phyloP scores from a whole-genome alignment of 2,329 filamentous ascomycete genomes.

The Aspergillus spinulosporus region DNA sequence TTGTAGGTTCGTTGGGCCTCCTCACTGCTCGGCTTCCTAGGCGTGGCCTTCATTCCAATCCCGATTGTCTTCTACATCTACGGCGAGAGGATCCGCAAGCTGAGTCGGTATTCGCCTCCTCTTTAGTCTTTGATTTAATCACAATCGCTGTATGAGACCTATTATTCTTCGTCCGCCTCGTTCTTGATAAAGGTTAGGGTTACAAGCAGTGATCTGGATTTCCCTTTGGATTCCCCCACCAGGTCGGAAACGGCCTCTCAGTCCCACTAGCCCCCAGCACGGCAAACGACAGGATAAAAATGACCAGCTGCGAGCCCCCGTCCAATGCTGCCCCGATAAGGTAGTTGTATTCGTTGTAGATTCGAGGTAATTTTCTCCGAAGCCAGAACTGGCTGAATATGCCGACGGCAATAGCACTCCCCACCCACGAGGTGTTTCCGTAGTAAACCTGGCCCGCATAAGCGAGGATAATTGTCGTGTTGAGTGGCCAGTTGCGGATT shows the following conservation, averaged over 20 bases:
- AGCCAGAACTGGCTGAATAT: slow-evolving; percentile 14
- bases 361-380: slow-evolving; percentile 1
- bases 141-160: no score
- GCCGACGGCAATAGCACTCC: slow-evolving; percentile 3
- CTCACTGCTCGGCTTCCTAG: neutral
- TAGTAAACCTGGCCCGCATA: slow-evolving; percentile 9
- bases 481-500: slow-evolving; percentile 12
- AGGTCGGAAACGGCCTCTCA: slow-evolving; percentile 10
- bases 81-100: neutral
- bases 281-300: slow-evolving; percentile 16
- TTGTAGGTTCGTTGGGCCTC: neutral
- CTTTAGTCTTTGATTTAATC: neutral
- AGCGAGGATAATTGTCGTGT: slow-evolving; percentile 10
- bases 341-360: slow-evolving; percentile 16
- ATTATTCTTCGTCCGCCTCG: no score
- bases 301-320: slow-evolving; percentile 8
- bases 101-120: neutral
- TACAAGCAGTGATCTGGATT: slow-evolving; percentile 7
- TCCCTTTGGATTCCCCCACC: slow-evolving; percentile 9
- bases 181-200: no score
- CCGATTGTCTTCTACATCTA: slow-evolving; percentile 2
- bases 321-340: slow-evolving; percentile 13
- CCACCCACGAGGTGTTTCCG: slow-evolving; percentile 10
- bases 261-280: slow-evolving; percentile 14
- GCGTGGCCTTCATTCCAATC: neutral